A percentile compares a stretch with the other conserved stretches of the same genome.
phyloP scores from a whole-genome alignment of 2,329 filamentous ascomycete genomes.

The Arthrobotrys pseudoclavata region DNA sequence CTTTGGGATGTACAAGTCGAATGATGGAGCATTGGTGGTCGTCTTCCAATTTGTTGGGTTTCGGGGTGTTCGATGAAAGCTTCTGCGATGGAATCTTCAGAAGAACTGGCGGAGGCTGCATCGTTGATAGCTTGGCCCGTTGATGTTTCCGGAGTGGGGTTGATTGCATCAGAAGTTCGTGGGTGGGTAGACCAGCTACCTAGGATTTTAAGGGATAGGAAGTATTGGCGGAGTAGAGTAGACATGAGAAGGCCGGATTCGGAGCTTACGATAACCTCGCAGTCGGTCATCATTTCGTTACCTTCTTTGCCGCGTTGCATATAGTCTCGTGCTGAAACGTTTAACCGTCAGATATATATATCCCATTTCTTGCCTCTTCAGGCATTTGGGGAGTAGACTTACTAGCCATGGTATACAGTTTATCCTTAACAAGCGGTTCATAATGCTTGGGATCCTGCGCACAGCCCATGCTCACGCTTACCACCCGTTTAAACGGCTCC shows the following conservation, averaged over 20 bases:
- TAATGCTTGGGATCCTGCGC: conserved; percentile 64
- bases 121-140: conserved; percentile 59
- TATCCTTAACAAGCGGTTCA: conserved; percentile 74
- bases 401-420: conserved; percentile 80
- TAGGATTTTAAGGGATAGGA: conserved; percentile 85
- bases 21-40: conserved; percentile 46
- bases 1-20: conserved; percentile 45
- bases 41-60: conserved; percentile 38
- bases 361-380: neutral
- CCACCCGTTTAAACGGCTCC: conserved; percentile 64
- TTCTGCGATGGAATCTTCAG: conserved; percentile 61
- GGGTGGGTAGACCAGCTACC: conserved; percentile 79
- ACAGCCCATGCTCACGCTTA: conserved; percentile 39
- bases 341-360: neutral
- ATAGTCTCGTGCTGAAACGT: conserved; percentile 73
- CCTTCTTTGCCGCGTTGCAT: conserved; percentile 92
- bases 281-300: conserved; percentile 81
- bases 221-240: conserved; percentile 89
- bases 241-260: conserved; percentile 90
- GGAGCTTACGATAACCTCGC: conserved; percentile 83
- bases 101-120: conserved; percentile 57
- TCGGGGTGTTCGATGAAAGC: conserved; percentile 60
- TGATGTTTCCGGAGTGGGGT: conserved; percentile 62
- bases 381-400: conserved; percentile 59
- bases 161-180: conserved; percentile 67